These are phyloP conservation scores for Dictyophora rubrovolvata DNA, from an alignment of 768 basidiomycete species.

Conservation along the genomic window DNA sequence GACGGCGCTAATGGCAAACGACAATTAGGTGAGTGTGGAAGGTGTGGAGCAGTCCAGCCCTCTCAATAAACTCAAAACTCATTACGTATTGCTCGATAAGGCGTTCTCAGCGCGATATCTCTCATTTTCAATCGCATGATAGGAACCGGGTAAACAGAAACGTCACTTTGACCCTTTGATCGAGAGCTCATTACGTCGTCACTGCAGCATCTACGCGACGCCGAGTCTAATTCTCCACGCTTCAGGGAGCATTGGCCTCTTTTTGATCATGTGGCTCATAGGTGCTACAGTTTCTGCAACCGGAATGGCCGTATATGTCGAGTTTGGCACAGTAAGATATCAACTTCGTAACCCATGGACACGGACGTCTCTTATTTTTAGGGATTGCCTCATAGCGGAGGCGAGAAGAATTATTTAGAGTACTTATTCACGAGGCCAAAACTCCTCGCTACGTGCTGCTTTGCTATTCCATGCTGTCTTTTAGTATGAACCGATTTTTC, in stretches of 20 bases:
- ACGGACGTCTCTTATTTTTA: constrained; percentile 18
- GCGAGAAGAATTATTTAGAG: constrained; percentile 70
- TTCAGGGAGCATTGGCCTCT: constrained; percentile 61
- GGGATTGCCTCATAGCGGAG: constrained; percentile 62
- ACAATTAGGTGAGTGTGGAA: constrained; percentile 38
- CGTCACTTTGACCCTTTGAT: not conserved
- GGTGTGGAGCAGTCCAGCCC: constrained; percentile 15
- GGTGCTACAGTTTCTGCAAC: constrained; percentile 54
- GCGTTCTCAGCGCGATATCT: constrained; percentile 44
- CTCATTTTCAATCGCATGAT: constrained; percentile 72
- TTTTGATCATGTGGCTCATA: constrained; percentile 60
- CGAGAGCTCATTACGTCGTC: not conserved
- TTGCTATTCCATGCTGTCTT: constrained; percentile 46
- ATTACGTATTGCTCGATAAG: constrained; percentile 17
- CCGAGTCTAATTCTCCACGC: constrained; percentile 56
- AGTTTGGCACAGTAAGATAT: constrained; percentile 53
- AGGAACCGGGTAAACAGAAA: constrained; percentile 49
- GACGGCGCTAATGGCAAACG: constrained; percentile 23
- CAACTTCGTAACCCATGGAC: not conserved
- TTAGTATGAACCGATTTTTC: constrained; percentile 25
- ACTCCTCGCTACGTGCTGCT: constrained; percentile 52
- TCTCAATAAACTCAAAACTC: not conserved
- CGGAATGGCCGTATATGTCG: constrained; percentile 65
- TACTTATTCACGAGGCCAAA: constrained; percentile 55
- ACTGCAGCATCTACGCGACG: constrained; percentile 56